Base-by-base conservation (phyloP, 371 early-diverging fungal genomes). In the Chytridiales sp. region DNA sequence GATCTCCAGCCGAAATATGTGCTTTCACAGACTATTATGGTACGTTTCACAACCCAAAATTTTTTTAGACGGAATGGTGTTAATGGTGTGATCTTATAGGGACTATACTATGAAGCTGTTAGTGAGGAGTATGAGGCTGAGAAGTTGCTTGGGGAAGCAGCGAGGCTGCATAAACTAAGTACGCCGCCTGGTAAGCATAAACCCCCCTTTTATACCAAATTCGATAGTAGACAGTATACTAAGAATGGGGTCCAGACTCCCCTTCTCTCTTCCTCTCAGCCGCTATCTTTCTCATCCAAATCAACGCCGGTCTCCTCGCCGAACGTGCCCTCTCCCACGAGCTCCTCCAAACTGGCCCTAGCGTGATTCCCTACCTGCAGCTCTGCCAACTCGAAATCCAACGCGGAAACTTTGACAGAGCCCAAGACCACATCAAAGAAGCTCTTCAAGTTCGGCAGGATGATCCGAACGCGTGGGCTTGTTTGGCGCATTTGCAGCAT, bases 241-340 rank as follows among this genome's bases (percentile, higher is more conserved):
- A 31, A 50, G 13, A 50, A 21, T 50, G 6, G 2, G 13, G 11
- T 13, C 39, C 39, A 38, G 60, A 63, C 31, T 52, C 51, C 11
- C 60, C 57, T 40, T 54, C 63, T 11, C 47, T 57, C 22, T 68
- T 62, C 47, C 11, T 74, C 13, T 22, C 49, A 21, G 63, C 72
- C 0, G 78, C 79, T 11, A 69, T 69, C 46, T 81, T 81, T 47
- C 64, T 72, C 34, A 69, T 78, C 17, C 54, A 70, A 17, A 56
- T 59, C 31, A 69, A 77, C 52, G 73, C 74, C 11, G 70, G 67
- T 1, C 69, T 68, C 46, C 47, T 81, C 3, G 76, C 79, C 11
- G 81, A 81, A 36, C 47, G 67, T 27, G 78, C 78, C 11, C 65
- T 81, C 9, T 58, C 81, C 4, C 73, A 73, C 68, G 77, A 76